These are phyloP conservation scores for Penicillium maclennaniae DNA, from an alignment of 495 filamentous ascomycete genomes.

Conservation along the genomic window DNA sequence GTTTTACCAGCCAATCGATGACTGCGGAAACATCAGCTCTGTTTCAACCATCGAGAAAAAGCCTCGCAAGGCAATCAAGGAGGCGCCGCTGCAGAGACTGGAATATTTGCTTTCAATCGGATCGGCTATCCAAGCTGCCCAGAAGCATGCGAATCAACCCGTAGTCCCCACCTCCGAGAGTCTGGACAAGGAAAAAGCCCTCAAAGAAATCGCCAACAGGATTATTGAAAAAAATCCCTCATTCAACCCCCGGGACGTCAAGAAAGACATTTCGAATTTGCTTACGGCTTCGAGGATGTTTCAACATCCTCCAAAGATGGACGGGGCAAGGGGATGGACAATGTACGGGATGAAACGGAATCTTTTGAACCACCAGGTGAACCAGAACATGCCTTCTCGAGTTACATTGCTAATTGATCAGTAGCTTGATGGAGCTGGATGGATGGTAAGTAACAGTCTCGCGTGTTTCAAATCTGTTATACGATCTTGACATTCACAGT, in stretches of 20 bases:
- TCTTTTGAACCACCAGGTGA: conserved; percentile 49
- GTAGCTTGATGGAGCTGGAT: conserved; percentile 48
- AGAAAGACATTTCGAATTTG: not conserved
- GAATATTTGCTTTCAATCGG: not conserved
- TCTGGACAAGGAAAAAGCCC: not conserved
- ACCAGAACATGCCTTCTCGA: not conserved
- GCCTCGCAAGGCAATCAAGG: not conserved
- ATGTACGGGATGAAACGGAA: conserved; percentile 45
- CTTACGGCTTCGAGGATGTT: not conserved
- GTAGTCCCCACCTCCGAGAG: not conserved
- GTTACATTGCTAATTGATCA: conserved; percentile 6
- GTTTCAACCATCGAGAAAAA: not conserved
- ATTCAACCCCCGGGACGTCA: not conserved
- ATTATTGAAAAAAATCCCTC: not conserved
- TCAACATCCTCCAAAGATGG: conserved; percentile 19
- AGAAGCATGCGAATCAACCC: not conserved
- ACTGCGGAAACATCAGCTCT: not conserved
- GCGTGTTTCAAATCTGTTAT: not conserved
- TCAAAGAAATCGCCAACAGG: not conserved
- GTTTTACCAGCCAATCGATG: not conserved
- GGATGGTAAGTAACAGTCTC: conserved; percentile 41
- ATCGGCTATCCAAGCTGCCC: not conserved
- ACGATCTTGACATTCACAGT: conserved; percentile 4
- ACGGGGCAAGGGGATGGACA: conserved; percentile 42
- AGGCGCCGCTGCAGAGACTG: not conserved